Conservation (phyloP, 176 grass and related monocot genomes). For the Oropetium thomaeum region DNA sequence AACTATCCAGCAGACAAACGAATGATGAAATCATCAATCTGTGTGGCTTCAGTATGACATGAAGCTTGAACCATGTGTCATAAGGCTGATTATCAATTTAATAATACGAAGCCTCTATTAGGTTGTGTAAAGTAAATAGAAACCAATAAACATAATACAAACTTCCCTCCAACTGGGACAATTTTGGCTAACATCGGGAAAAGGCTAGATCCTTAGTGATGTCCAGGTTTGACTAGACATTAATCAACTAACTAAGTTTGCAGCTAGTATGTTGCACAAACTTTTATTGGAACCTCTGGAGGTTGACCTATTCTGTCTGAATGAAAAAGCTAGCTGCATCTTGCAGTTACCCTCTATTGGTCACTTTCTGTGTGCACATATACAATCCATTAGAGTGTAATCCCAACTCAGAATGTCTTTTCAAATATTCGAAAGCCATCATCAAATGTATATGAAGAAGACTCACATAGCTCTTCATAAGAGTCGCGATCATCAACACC, state of each 20-base stretch:
- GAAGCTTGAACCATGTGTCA: not conserved
- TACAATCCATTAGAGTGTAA: not conserved
- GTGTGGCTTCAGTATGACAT: not conserved
- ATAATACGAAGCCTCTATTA: not conserved
- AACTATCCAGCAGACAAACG: not conserved
- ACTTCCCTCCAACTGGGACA: not conserved
- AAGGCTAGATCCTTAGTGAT: not conserved
- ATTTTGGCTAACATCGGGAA: not conserved
- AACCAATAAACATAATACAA: not conserved
- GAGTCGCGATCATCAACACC: constrained; percentile 90
- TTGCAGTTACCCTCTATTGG: not conserved
- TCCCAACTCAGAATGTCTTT: not conserved
- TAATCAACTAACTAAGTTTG: not conserved
- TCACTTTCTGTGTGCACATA: not conserved
- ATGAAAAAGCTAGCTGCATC: not conserved
- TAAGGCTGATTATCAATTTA: constrained; percentile 2
- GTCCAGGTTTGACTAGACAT: not conserved
- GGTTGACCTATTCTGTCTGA: not conserved
- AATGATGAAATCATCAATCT: not conserved
- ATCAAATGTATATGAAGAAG: constrained; percentile 25
- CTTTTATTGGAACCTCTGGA: not conserved
- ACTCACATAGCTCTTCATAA: constrained; percentile 87
- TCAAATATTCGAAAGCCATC: not conserved
- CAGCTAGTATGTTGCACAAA: not conserved
- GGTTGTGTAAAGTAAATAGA: not conserved